Base-by-base conservation (phyloP, 306 rosid species). In the Vachellia collinsii region DNA sequence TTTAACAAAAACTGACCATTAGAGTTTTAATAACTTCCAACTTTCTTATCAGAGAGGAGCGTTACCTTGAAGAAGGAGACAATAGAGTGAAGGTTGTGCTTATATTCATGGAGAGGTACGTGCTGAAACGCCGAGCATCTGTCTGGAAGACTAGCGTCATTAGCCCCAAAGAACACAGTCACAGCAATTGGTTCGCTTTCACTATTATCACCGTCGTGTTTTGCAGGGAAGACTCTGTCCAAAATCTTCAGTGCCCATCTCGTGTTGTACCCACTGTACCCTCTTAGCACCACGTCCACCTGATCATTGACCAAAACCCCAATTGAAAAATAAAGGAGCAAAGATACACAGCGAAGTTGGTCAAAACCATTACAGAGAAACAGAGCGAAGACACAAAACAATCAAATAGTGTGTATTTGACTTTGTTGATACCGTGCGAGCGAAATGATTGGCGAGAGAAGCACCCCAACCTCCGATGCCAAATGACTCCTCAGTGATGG, bases 91-190 rank as follows among this genome's bases (percentile, higher is more conserved):
- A 94, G 94, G 59, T 94, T 94, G 12, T 42, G 89, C 87, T 84
- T 86, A 87, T 85, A 94, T 80, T 94, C 98, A 70, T 66, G 53
- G 7, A 87, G 58, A 50, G 97, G 97, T 77, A 94, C 98, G 82
- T 92, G 94, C 34, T 88, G 98, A 81, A 91, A 91, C n/a, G 79
- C 93, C 13, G 89, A 88, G 86, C 62, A 84, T 74, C 97, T 78
- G 72, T 89, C 87, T 0, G 94, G 91, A 81, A 94, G 93, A 47
- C 87, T 81, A 36, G 97, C 98, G 20, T 94, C 98, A 75, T 94
- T 94, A 16, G 98, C 98, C 62, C 98, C 98, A 68, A 94, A 94
- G 90, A 94, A 94, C 44, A 94, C 86, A 0, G 92, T 92, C 83
- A 91, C 72, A 8, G 92, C 94, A 50, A 86, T 13, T 4, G 96